Conservation (phyloP, 495 filamentous ascomycete species). For the Friedmanniomyces simplex region DNA sequence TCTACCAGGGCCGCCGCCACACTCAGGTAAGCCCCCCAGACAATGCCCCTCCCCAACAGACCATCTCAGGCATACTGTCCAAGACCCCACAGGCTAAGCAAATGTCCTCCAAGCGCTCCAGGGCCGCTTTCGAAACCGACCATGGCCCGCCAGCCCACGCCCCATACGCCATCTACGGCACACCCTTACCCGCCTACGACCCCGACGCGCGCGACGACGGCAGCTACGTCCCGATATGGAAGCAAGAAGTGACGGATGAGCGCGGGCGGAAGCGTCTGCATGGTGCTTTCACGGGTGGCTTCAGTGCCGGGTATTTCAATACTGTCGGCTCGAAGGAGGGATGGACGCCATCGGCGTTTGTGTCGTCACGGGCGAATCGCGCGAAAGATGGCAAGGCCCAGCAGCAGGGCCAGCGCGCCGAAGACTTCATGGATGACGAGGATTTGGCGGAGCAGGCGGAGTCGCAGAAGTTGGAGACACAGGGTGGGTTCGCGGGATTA, state of each 20-base stretch:
- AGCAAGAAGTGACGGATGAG: constrained; percentile 94
- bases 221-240: constrained; percentile 89
- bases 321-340: constrained; percentile 97
- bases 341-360: constrained; percentile 85
- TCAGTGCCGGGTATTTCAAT: constrained; percentile 97
- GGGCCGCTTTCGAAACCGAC: constrained; percentile 59
- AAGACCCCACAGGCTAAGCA: constrained; percentile 27
- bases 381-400: constrained; percentile 48
- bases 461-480: constrained; percentile 58
- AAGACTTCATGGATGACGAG: constrained; percentile 99
- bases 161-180: constrained; percentile 76
- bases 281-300: constrained; percentile 94
- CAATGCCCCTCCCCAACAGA: constrained; percentile 1
- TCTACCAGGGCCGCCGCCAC: background rate
- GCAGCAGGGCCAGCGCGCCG: constrained; percentile 47
- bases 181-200: constrained; percentile 72
- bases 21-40: constrained; percentile 6
- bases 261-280: constrained; percentile 83
- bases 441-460: constrained; percentile 83
- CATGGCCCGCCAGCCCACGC: constrained; percentile 47
- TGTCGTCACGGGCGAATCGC: constrained; percentile 76
- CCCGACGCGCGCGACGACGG: constrained; percentile 77
- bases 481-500: constrained; percentile 61
- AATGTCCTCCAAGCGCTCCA: constrained; percentile 61
- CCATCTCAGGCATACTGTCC: constrained; percentile 16